Conservation (phyloP, 2,329 filamentous ascomycete genomes). For the Piedraia hortae region DNA sequence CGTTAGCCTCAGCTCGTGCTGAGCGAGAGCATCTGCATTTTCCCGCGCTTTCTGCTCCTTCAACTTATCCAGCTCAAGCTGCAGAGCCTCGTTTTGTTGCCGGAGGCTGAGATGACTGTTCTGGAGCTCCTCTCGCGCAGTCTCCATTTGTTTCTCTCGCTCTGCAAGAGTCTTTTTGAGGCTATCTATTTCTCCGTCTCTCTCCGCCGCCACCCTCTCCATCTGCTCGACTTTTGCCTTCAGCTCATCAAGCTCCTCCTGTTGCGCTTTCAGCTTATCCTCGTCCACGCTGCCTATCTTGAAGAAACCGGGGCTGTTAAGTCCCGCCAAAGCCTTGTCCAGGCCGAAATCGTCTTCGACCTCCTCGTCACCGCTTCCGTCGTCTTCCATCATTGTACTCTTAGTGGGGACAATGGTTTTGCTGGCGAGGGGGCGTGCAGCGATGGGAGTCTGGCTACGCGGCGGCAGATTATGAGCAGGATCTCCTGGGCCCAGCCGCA, state of each 20-base stretch:
- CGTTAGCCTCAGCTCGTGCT: constrained; percentile 6
- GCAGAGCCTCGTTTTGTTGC: constrained; percentile 49
- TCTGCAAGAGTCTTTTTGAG: constrained; percentile 2
- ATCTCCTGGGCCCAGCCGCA: constrained; percentile 5
- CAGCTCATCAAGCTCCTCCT: constrained; percentile 46
- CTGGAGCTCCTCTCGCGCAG: constrained; percentile 38
- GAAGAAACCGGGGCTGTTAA: constrained; percentile 2
- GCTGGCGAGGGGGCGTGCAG: constrained; percentile 44
- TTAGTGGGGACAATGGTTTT: constrained; percentile 96
- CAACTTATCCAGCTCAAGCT: constrained; percentile 49
- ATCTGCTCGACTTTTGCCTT: constrained; percentile 45
- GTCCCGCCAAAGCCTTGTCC: constrained; percentile 5
- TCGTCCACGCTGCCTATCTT: constrained; percentile 20
- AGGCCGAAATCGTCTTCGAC: constrained; percentile 8
- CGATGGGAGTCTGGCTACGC: constrained; percentile 7
- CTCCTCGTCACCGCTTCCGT: constrained; percentile 33
- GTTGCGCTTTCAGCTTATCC: constrained; percentile 50
- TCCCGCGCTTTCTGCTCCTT: constrained; percentile 17
- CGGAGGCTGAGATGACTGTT: constrained; percentile 17
- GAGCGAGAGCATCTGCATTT: constrained; percentile 5
- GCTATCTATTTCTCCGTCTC: constrained; percentile 39
- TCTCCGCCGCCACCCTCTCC: constrained; percentile 39
- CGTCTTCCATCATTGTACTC: constrained; percentile 89
- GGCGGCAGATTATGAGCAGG: constrained; percentile 22
- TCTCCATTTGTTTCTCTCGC: constrained; percentile 3